phyloP scores from a whole-genome alignment of 345 rosid genomes.

The Trapa bicornis region DNA sequence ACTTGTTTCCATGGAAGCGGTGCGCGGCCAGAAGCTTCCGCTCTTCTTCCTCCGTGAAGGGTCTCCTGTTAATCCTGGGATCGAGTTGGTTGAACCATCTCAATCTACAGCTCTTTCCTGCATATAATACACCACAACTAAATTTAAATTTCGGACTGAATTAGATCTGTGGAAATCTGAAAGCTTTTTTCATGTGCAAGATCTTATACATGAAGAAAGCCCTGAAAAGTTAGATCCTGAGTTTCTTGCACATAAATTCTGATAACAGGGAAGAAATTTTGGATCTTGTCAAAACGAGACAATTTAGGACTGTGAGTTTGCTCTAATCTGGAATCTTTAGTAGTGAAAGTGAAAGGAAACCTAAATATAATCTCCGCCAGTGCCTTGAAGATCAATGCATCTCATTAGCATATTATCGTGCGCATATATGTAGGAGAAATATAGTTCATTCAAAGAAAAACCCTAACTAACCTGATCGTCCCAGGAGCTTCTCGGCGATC shows the following conservation, averaged over 20 bases:
- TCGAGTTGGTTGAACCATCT: constrained; percentile 60
- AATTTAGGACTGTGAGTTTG: background rate
- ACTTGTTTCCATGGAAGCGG: constrained; percentile 41
- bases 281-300: too few species aligned
- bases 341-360: background rate
- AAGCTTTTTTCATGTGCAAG: too few species aligned
- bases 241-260: too few species aligned
- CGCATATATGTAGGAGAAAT: background rate
- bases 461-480: constrained; percentile 51
- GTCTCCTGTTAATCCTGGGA: constrained; percentile 43
- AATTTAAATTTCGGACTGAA: background rate
- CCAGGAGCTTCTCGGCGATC: constrained; percentile 59
- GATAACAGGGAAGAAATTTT: too few species aligned
- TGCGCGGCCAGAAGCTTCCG: constrained; percentile 40
- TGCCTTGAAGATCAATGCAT: background rate
- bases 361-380: background rate
- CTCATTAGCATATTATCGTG: background rate
- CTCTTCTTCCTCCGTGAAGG: constrained; percentile 49
- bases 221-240: too few species aligned
- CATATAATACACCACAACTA: background rate
- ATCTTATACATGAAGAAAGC: too few species aligned
- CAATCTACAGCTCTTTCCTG: constrained; percentile 52
- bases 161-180: background rate
- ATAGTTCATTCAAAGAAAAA: background rate
- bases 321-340: background rate